phyloP scores from a whole-genome alignment of 2,329 filamentous ascomycete genomes.

The Colletotrichum higginsianum region DNA sequence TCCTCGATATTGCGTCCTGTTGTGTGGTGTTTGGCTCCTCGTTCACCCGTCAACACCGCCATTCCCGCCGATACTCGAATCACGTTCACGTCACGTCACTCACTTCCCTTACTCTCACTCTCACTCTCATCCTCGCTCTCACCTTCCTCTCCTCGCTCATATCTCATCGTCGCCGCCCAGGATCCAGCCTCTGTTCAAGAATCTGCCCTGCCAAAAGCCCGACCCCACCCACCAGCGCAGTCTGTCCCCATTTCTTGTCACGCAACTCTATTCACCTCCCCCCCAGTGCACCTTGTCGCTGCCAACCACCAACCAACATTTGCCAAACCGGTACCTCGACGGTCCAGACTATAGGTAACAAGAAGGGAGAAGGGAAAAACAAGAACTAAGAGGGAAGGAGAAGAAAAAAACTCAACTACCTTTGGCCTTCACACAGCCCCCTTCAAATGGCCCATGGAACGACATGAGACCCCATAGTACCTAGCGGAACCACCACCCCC shows the following conservation, averaged over 20 bases:
- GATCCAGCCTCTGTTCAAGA: background rate
- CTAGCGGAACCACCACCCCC: background rate
- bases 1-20: background rate
- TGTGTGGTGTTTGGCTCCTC: too few relatives aligned
- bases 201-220: conserved; percentile 12
- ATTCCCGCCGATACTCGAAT: too few relatives aligned
- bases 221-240: background rate
- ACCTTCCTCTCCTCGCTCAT: background rate
- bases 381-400: background rate
- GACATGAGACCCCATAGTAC: conserved; percentile 8
- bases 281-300: background rate
- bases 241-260: background rate
- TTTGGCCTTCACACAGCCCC: conserved; percentile 10
- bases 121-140: background rate
- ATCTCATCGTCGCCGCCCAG: background rate
- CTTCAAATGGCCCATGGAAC: background rate
- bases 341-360: background rate
- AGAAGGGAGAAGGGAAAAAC: too few relatives aligned
- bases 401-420: background rate
- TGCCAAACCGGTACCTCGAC: background rate
- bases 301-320: background rate
- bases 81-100: background rate
- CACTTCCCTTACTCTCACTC: background rate
- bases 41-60: too few relatives aligned
- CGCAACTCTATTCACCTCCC: background rate